Conservation (phyloP, 225 moss, liverwort and hornwort genomes). For the Pseudisothecium myosuroides region DNA sequence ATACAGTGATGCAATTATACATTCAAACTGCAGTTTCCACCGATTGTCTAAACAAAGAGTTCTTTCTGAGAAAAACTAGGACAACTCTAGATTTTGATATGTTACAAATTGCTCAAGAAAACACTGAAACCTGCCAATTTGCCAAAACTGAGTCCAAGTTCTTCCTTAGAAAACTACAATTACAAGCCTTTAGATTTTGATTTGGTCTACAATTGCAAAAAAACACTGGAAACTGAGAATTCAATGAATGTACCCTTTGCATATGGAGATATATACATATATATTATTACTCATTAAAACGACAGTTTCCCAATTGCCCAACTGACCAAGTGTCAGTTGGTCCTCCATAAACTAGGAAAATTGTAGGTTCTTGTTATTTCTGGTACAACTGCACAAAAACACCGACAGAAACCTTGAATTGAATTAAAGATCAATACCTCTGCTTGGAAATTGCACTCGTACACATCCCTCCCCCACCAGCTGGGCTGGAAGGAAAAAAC, state of each 20-base stretch:
- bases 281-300: not conserved
- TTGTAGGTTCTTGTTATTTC: not conserved
- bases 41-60: not conserved
- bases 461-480: not conserved
- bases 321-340: not conserved
- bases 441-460: not conserved
- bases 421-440: not conserved
- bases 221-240: not conserved
- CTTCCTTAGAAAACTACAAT: not conserved
- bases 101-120: not conserved
- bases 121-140: not conserved
- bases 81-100: not conserved
- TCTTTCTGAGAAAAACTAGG: not conserved
- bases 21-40: too few species aligned
- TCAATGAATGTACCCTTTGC: not conserved
- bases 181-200: too few species aligned
- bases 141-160: not conserved
- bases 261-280: too few species aligned
- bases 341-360: not conserved
- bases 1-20: too few species aligned
- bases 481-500: not conserved
- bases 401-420: accelerated
- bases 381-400: not conserved
- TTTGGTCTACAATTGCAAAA: not conserved
- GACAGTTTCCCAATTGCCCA: not conserved